phyloP scores from a whole-genome alignment of 2,329 filamentous ascomycete genomes.

The Pseudocercospora pini-densiflorae region DNA sequence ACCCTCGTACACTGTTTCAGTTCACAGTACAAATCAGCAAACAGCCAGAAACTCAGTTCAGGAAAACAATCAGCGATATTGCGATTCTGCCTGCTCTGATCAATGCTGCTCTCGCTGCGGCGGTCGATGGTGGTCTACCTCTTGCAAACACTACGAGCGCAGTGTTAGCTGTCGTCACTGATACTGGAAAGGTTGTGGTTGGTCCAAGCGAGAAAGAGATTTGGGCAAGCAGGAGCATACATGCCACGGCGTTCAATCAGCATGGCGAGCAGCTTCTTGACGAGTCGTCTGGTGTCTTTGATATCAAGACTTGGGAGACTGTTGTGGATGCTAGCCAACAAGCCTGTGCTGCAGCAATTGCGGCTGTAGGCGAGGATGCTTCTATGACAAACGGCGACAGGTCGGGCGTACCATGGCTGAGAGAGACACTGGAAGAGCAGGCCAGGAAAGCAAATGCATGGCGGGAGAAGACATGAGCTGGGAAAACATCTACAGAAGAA shows the following conservation, averaged over 20 bases:
- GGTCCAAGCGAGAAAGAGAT: conserved; percentile 69
- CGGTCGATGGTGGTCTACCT: conserved; percentile 82
- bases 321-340: conserved; percentile 67
- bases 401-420: conserved; percentile 44
- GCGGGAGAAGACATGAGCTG: conserved; percentile 37
- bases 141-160: conserved; percentile 74
- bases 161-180: conserved; percentile 64
- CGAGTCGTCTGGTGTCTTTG: conserved; percentile 82
- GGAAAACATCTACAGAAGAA: not conserved
- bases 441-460: conserved; percentile 48
- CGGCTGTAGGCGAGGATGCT: conserved; percentile 41
- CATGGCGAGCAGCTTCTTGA: conserved; percentile 73
- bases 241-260: conserved; percentile 83
- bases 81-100: conserved; percentile 79
- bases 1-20: conserved; percentile 78
- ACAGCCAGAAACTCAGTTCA: conserved; percentile 60
- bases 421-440: conserved; percentile 45
- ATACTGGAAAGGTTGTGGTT: conserved; percentile 40
- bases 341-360: conserved; percentile 62
- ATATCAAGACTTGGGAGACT: conserved; percentile 74
- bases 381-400: conserved; percentile 45
- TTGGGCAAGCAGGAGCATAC: conserved; percentile 69
- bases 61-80: conserved; percentile 63
- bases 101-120: conserved; percentile 76
- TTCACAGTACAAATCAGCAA: conserved; percentile 72